These are phyloP conservation scores for Pascua sp. DNA, from an alignment of 1,284 basidiomycete genomes.

Conservation along the genomic window DNA sequence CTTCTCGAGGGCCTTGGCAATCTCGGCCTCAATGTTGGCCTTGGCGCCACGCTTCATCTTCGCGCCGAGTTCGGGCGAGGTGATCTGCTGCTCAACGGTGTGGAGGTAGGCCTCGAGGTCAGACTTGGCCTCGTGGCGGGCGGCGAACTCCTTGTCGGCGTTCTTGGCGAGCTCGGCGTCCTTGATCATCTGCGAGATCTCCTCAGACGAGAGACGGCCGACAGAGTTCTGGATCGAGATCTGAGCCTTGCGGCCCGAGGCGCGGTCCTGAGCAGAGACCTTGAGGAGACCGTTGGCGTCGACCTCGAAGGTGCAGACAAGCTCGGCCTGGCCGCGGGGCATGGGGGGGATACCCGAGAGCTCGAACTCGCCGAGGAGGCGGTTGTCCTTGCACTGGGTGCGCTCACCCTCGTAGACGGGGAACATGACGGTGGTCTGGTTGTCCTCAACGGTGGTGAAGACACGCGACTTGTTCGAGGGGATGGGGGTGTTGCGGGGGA, in stretches of 20 bases:
- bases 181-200: slow-evolving; percentile 94
- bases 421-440: slow-evolving; percentile 98
- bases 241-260: slow-evolving; percentile 71
- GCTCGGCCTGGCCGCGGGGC: slow-evolving; percentile 96
- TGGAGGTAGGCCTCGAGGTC: slow-evolving; percentile 73
- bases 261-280: slow-evolving; percentile 89
- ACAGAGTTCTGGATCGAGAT: slow-evolving; percentile 99
- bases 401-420: slow-evolving; percentile 99
- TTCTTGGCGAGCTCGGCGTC: slow-evolving; percentile 77
- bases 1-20: slow-evolving; percentile 92
- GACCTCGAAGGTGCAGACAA: slow-evolving; percentile 98
- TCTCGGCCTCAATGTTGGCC: slow-evolving; percentile 86
- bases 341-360: slow-evolving; percentile 96
- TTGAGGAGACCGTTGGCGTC: slow-evolving; percentile 98
- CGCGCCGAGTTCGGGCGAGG: slow-evolving; percentile 83
- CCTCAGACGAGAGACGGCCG: slow-evolving; percentile 95
- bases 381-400: slow-evolving; percentile 99
- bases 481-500: slow-evolving; percentile 90
- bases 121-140: slow-evolving; percentile 72
- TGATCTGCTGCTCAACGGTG: slow-evolving; percentile 88
- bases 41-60: slow-evolving; percentile 96
- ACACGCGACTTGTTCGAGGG: slow-evolving; percentile 97
- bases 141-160: slow-evolving; percentile 51
- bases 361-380: slow-evolving; percentile 98
- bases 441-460: slow-evolving; percentile 99